These are phyloP conservation scores for Cystobasidiaceae sp. DNA, from an alignment of 1,284 basidiomycete genomes.

Conservation along the genomic window DNA sequence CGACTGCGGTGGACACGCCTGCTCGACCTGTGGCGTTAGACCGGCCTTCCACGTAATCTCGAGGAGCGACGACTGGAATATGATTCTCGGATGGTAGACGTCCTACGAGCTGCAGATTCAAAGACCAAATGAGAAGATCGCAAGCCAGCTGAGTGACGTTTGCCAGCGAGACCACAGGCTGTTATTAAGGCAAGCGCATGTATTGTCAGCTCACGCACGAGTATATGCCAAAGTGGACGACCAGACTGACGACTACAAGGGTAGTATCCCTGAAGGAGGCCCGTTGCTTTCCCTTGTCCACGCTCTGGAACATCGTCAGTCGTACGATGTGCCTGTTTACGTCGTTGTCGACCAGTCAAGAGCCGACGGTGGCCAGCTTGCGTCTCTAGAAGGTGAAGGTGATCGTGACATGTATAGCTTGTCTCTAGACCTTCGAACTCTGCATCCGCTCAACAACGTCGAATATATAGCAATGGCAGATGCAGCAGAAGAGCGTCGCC, in stretches of 20 bases:
- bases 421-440: too few species aligned
- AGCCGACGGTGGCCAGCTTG: too few species aligned
- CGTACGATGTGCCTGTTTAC: too few species aligned
- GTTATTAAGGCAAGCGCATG: not conserved
- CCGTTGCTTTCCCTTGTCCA: slow-evolving; percentile 19
- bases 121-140: slow-evolving; percentile 23
- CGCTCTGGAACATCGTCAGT: too few species aligned
- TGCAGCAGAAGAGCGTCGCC: slow-evolving; percentile 31
- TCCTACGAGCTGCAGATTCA: slow-evolving; percentile 18
- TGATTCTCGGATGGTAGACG: slow-evolving; percentile 3
- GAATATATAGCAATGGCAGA: slow-evolving; percentile 26
- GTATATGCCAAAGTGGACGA: too few species aligned
- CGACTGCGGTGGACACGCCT: slow-evolving; percentile 6
- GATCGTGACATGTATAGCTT: too few species aligned
- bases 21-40: not conserved
- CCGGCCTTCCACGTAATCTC: slow-evolving; percentile 31
- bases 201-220: too few species aligned
- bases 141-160: slow-evolving; percentile 22
- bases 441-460: slow-evolving; percentile 4
- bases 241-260: slow-evolving; percentile 13
- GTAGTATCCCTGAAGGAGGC: slow-evolving; percentile 17
- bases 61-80: slow-evolving; percentile 19
- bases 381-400: too few species aligned
- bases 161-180: slow-evolving; percentile 29
- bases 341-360: too few species aligned